Evolutionary conservation across 352 stramenopile species (phyloP).

Genomic region (Globisporangium yorkense): DNA sequence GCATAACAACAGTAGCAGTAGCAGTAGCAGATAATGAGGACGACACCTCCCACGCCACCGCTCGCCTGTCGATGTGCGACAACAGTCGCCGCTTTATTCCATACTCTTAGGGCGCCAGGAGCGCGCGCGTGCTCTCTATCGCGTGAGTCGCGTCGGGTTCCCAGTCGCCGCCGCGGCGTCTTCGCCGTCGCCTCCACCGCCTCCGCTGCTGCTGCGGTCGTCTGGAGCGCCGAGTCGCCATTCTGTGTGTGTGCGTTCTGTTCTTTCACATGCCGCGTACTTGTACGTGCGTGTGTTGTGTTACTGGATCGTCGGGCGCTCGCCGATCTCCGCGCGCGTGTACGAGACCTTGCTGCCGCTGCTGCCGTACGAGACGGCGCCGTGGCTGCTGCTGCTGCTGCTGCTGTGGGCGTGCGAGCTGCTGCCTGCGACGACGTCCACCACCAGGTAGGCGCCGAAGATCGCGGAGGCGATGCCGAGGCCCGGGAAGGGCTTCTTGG

Average conservation of each 20-base stretch:
- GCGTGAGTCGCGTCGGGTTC: too few relatives aligned
- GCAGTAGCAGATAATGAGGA: too few relatives aligned
- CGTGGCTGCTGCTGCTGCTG: constrained; percentile 1
- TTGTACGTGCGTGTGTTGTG: not conserved
- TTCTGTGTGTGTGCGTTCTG: not conserved
- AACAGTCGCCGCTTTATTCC: not conserved
- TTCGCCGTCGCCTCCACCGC: too few relatives aligned
- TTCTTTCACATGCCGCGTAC: not conserved
- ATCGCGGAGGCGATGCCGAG: constrained; percentile 69
- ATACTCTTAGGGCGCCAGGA: not conserved
- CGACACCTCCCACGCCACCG: not conserved
- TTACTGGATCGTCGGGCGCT: constrained; percentile 48
- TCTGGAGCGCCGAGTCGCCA: too few relatives aligned
- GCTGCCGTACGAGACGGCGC: constrained; percentile 8
- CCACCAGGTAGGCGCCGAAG: constrained; percentile 73
- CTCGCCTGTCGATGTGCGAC: too few relatives aligned
- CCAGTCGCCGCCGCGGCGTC: too few relatives aligned
- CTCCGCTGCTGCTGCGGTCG: too few relatives aligned
- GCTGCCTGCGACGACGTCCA: constrained; percentile 53
- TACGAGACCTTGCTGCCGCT: constrained; percentile 50
- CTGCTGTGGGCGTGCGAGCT: constrained; percentile 24
- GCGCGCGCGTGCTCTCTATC: too few relatives aligned
- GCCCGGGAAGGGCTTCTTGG: constrained; percentile 83
- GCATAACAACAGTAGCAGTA: too few relatives aligned
- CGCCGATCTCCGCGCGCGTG: constrained; percentile 49